Base-by-base conservation (phyloP, 768 basidiomycete genomes). In the Xerocomus brunneocitrinus region DNA sequence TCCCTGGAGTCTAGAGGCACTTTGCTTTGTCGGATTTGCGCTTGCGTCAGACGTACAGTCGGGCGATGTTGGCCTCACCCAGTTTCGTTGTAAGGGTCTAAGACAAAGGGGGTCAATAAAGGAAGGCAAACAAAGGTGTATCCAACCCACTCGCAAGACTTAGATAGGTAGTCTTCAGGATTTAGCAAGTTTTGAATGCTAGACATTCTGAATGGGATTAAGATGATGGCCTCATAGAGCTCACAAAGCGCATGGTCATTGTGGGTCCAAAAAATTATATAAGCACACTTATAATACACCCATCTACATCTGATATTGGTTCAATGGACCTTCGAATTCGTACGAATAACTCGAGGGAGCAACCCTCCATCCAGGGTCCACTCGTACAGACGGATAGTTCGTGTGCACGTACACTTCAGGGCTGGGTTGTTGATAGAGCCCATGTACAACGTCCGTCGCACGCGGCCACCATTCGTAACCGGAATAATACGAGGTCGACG, bases 391-490 rank as follows among this genome's bases (percentile, higher is more conserved):
- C n/a, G 41, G 50, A 63, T 70, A 66, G 14, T 55, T 44, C 31
- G 61, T 9, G 34, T 38, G 57, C 27, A 60, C 48, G 30, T 57
- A 30, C 5, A 64, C 19, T 36, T 38, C 58, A n/a, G 44, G 31
- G 30, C 34, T 31, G 3, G 58, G 45, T 30, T 58, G 57, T 19
- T 53, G 55, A 51, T 67, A 63, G 9, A 62, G 30, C 41, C 57
- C 38, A 4, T 60, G 58, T 16, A 41, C 34, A 41, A 30, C 35
- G 28, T 54, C 57, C 3, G 65, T 58, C 30, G 62, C 50, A 35
- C 79, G 77, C 22, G 83, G 80, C 82, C 83, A 85, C 84, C 81
- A 84, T 62, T 84, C 82, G 60, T 81, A 84, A 27, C 81, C 83
- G 44, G 71, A 71, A 50, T 69, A 71, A 50, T 68, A 73, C 38